Evolutionary conservation across 345 rosid genomes (phyloP), one percentile per base, ranked within the genome.

Genomic region (Microcos paniculata): DNA sequence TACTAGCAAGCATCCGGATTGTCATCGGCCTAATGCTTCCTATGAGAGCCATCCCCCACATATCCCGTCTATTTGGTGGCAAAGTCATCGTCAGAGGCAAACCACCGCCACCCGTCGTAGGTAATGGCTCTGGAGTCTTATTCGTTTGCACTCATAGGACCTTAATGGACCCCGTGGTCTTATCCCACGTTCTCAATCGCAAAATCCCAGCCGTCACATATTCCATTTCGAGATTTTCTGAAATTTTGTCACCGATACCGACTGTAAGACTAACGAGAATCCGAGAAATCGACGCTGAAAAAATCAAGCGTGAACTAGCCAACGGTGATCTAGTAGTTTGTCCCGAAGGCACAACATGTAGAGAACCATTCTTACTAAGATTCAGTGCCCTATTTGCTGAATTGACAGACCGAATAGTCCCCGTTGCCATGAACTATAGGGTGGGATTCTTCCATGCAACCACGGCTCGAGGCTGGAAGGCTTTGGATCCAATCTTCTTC

Each of bases 381-480:
- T 95, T 95, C 65, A 92, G 98, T 48, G 98, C 90, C 8, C 91
- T 93, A 15, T 95, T 95, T 40, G 99, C 98, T 0, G 98, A 94
- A 67, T 70, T 91, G 62, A 94, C 97, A 0, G 98, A 94, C 63
- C 82, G 83, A 28, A 92, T 95, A 3, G 98, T 95, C 3, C 98
- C 98, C 0, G 99, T 95, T 6, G 99, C 98, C 1, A 95, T 91
- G 99, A 89, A 92, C 65, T 92, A 95, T 21, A 71, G 91, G 77
- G 97, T 91, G n/a, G 95, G 92, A n/a, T 87, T 95, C 76, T 95
- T 95, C 81, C 99, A 95, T 61, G 97, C 98, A 57, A 95, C 98
- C 3, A 95, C 99, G 0, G 99, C 99, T 1, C 77, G 96, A 56
- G 97, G 99, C 1, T 95, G 99, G 87, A 95, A 95, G 48, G 96